phyloP scores from a whole-genome alignment of 2,329 filamentous ascomycete species.

The Beauveria scarabaeidicola region DNA sequence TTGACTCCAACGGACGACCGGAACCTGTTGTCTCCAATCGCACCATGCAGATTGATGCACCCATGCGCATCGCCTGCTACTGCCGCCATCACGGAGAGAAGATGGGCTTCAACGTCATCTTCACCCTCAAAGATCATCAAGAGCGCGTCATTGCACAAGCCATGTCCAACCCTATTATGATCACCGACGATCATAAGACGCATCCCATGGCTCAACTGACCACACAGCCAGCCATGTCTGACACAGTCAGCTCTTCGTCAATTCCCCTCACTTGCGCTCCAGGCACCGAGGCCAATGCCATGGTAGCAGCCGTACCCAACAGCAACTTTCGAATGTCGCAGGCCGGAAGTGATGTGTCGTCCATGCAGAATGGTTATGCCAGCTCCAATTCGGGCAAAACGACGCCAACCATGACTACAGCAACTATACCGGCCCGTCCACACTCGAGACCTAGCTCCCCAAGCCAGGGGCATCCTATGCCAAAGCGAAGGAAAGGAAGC shows the following conservation, averaged over 20 bases:
- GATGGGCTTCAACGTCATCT: slow-evolving; percentile 83
- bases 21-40: slow-evolving; percentile 44
- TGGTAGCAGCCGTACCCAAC: slow-evolving; percentile 26
- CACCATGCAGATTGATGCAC: slow-evolving; percentile 70
- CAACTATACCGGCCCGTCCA: slow-evolving; percentile 21
- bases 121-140: slow-evolving; percentile 79
- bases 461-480: slow-evolving; percentile 53
- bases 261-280: slow-evolving; percentile 13
- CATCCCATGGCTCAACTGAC: slow-evolving; percentile 35
- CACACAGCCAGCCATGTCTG: slow-evolving; percentile 21
- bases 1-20: slow-evolving; percentile 32
- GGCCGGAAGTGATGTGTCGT: slow-evolving; percentile 52
- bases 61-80: slow-evolving; percentile 96
- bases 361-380: slow-evolving; percentile 36
- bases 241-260: slow-evolving; percentile 19
- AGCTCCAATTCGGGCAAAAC: slow-evolving; percentile 24
- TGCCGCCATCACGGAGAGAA: slow-evolving; percentile 94
- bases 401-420: slow-evolving; percentile 20
- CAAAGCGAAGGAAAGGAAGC: slow-evolving; percentile 78
- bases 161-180: slow-evolving; percentile 84
- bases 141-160: slow-evolving; percentile 74
- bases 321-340: slow-evolving; percentile 47
- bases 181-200: slow-evolving; percentile 96
- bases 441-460: slow-evolving; percentile 70
- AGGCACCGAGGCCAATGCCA: slow-evolving; percentile 21